phyloP scores from a whole-genome alignment of 2,329 filamentous ascomycete species.

The Claviceps arundinis region DNA sequence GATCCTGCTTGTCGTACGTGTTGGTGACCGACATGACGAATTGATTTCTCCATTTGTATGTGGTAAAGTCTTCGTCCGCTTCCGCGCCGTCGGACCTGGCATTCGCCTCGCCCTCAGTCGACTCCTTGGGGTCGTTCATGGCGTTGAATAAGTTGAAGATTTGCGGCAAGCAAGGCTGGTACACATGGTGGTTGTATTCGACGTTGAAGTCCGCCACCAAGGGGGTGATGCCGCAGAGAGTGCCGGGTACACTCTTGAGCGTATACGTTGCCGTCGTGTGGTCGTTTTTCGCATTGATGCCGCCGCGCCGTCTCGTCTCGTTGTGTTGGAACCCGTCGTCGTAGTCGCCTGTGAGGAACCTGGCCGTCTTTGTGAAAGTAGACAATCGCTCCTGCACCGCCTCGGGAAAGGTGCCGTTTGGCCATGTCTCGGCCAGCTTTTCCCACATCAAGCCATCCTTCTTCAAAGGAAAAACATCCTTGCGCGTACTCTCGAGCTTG shows the following conservation, averaged over 20 bases:
- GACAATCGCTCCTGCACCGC: constrained; percentile 16
- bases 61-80: constrained; percentile 8
- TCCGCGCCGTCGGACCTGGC: background rate
- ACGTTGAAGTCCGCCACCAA: constrained; percentile 29
- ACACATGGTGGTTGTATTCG: constrained; percentile 28
- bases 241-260: constrained; percentile 28
- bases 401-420: constrained; percentile 19
- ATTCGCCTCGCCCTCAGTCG: background rate
- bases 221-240: constrained; percentile 27
- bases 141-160: constrained; percentile 19
- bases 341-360: constrained; percentile 21
- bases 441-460: constrained; percentile 25
- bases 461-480: constrained; percentile 31
- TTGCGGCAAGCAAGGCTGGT: constrained; percentile 31
- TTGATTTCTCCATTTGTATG: constrained; percentile 18
- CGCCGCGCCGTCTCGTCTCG: constrained; percentile 20
- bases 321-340: constrained; percentile 19
- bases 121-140: constrained; percentile 8
- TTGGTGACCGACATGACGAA: constrained; percentile 22
- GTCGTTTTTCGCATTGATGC: constrained; percentile 25
- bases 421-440: constrained; percentile 19
- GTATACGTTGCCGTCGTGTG: constrained; percentile 30
- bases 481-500: constrained; percentile 29
- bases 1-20: constrained; percentile 20
- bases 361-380: constrained; percentile 18